Conservation (phyloP, 306 rosid species). For the Luffa acutangula region DNA sequence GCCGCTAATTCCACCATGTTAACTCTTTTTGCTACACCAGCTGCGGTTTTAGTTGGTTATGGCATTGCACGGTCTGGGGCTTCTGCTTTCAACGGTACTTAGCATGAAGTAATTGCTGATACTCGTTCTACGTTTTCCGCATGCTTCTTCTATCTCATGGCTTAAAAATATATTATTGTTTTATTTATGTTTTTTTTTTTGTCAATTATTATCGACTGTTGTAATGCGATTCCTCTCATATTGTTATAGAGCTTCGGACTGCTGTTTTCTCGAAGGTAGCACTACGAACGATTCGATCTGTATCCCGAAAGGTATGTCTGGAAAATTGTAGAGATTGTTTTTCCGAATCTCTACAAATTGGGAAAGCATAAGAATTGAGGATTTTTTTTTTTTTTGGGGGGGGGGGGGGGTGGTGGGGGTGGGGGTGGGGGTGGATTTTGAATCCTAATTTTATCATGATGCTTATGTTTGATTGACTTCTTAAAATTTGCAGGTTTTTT, state of each 20-base stretch:
- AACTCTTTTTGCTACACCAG: constrained; percentile 76
- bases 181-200: not conserved
- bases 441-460: not conserved
- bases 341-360: not conserved
- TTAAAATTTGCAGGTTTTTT: constrained; percentile 49
- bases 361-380: too few species aligned
- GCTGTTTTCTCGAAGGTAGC: constrained; percentile 96
- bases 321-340: not conserved
- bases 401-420: too few species aligned
- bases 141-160: not conserved
- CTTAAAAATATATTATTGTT: not conserved
- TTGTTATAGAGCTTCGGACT: constrained; percentile 73
- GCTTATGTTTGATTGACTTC: not conserved
- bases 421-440: not conserved
- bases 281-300: constrained; percentile 79
- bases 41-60: constrained; percentile 76
- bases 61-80: constrained; percentile 89
- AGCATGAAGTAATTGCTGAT: constrained; percentile 38
- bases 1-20: constrained; percentile 46
- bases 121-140: constrained; percentile 12
- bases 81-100: constrained; percentile 92
- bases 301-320: constrained; percentile 68
- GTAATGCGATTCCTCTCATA: constrained; percentile 9
- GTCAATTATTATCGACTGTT: not conserved
- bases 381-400: too few species aligned